Conservation (phyloP, 768 basidiomycete species). For the Chlorophyllum brunneum region DNA sequence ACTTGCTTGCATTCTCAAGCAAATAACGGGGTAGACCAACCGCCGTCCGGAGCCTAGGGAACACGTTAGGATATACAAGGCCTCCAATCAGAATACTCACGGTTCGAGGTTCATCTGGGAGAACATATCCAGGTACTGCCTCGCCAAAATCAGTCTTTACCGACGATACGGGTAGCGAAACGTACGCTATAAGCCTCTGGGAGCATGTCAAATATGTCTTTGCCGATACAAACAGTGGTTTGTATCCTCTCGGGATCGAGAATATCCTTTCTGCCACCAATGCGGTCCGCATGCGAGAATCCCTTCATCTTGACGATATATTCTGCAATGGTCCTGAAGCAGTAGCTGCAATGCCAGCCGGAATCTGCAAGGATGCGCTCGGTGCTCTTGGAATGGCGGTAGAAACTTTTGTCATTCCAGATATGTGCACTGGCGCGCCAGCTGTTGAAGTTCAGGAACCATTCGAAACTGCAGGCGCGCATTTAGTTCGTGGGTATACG, state of each 20-base stretch:
- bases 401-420: slow-evolving; percentile 39
- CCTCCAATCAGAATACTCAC: slow-evolving; percentile 26
- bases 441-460: slow-evolving; percentile 48
- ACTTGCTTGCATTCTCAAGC: slow-evolving; percentile 44
- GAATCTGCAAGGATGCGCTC: slow-evolving; percentile 52
- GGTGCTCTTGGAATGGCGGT: slow-evolving; percentile 46
- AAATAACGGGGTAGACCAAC: slow-evolving; percentile 51
- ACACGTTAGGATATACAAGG: not conserved
- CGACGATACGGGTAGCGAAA: slow-evolving; percentile 9
- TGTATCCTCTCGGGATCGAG: slow-evolving; percentile 52
- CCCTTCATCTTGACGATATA: slow-evolving; percentile 57
- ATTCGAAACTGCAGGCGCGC: slow-evolving; percentile 41
- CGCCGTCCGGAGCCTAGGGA: slow-evolving; percentile 35
- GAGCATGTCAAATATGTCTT: slow-evolving; percentile 63
- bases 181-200: slow-evolving; percentile 57
- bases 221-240: slow-evolving; percentile 52
- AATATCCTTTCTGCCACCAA: slow-evolving; percentile 42
- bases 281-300: slow-evolving; percentile 60
- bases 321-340: slow-evolving; percentile 57
- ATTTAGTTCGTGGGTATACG: not conserved
- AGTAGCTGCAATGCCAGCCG: slow-evolving; percentile 71
- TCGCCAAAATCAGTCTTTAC: not conserved
- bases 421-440: slow-evolving; percentile 55
- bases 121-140: slow-evolving; percentile 49
- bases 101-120: slow-evolving; percentile 50